Evolutionary conservation across 2,329 filamentous ascomycete species (phyloP).

Genomic region (Colletotrichum limetticola): DNA sequence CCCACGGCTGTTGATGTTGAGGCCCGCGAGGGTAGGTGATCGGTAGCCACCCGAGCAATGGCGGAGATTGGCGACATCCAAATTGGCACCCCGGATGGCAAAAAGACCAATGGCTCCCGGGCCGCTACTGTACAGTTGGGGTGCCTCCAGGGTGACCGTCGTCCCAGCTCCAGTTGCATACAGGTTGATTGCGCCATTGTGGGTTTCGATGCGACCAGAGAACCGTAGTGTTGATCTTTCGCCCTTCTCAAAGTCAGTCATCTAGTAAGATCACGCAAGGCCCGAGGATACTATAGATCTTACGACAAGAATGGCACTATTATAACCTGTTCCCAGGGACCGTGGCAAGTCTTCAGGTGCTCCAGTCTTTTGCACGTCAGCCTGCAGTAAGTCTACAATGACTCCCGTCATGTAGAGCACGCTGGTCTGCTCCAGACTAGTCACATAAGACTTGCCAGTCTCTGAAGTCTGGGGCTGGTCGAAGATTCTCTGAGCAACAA

Average conservation of each 20-base stretch:
- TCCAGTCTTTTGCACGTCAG: not conserved
- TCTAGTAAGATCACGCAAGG: no score
- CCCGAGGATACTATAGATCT: no score
- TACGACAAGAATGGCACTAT: conserved; percentile 10
- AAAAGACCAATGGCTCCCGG: conserved; percentile 3
- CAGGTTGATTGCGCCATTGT: conserved; percentile 11
- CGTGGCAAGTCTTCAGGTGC: not conserved
- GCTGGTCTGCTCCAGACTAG: conserved; percentile 2
- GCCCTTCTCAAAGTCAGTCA: not conserved
- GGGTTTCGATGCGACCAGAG: conserved; percentile 11
- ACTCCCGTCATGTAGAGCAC: conserved; percentile 12
- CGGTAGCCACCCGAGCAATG: conserved; percentile 18
- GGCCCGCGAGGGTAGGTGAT: conserved; percentile 1
- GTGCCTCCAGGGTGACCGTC: not conserved
- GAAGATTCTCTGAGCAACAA: conserved; percentile 8
- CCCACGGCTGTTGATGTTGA: conserved; percentile 2
- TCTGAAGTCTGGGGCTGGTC: not conserved
- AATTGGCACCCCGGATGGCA: not conserved
- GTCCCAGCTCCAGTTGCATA: conserved; percentile 7
- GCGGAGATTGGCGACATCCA: not conserved
- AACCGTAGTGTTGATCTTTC: not conserved
- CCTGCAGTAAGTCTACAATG: not conserved
- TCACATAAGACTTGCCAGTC: not conserved
- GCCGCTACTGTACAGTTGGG: conserved; percentile 13
- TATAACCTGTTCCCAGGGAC: not conserved